These are phyloP conservation scores for Pichia rugopelliculosa DNA, from an alignment of 805 yeast genomes.

Conservation along the genomic window DNA sequence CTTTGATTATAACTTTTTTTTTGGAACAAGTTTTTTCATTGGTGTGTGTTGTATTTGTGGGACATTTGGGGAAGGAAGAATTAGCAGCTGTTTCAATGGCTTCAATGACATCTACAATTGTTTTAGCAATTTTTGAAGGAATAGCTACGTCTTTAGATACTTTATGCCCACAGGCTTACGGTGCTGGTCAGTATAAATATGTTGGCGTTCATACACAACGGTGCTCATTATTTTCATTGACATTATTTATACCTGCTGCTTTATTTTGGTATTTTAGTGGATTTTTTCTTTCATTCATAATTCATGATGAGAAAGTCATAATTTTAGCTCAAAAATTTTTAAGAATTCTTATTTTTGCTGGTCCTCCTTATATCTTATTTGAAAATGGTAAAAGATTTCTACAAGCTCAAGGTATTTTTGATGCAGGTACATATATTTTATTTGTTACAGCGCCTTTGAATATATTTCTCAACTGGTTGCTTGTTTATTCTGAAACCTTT, in stretches of 20 bases:
- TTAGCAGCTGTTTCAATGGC: constrained; percentile 72
- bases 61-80: constrained; percentile 63
- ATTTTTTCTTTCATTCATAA: constrained; percentile 36
- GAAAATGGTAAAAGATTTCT: constrained; percentile 68
- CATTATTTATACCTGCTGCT: constrained; percentile 51
- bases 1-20: constrained; percentile 58
- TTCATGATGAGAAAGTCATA: constrained; percentile 39
- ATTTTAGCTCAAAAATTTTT: constrained; percentile 52
- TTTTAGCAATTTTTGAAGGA: constrained; percentile 69
- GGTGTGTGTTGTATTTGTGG: constrained; percentile 73
- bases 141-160: constrained; percentile 71
- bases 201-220: constrained; percentile 66
- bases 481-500: constrained; percentile 47
- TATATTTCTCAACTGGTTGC: constrained; percentile 53
- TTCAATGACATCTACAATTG: constrained; percentile 72
- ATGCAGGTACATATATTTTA: constrained; percentile 66
- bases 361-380: constrained; percentile 63
- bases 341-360: constrained; percentile 50
- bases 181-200: constrained; percentile 51
- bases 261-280: constrained; percentile 57
- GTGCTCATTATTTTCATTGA: constrained; percentile 58
- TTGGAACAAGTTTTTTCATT: constrained; percentile 54
- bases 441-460: constrained; percentile 66
- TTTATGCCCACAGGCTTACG: constrained; percentile 72
- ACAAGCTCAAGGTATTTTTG: constrained; percentile 75